Evolutionary conservation across 768 basidiomycete species (phyloP).

Genomic region (Pholiota conissans): DNA sequence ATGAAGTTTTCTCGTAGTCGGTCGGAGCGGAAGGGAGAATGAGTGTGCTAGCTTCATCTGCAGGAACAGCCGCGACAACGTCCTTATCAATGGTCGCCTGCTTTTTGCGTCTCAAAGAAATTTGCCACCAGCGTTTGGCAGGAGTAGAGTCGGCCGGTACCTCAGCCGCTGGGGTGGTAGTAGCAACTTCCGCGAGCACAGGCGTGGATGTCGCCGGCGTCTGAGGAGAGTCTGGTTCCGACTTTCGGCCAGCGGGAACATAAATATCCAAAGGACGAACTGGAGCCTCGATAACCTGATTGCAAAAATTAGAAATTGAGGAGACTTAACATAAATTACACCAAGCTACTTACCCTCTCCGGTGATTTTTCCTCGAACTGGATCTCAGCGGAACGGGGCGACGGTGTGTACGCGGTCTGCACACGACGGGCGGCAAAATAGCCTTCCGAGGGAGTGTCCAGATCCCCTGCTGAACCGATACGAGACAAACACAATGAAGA

Average conservation of each 20-base stretch:
- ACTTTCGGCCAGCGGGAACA: conserved; percentile 2
- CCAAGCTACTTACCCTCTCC: background rate
- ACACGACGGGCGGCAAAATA: background rate
- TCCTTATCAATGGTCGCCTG: conserved; percentile 12
- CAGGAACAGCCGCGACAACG: conserved; percentile 9
- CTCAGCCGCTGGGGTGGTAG: background rate
- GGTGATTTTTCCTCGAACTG: background rate
- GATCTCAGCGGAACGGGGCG: background rate
- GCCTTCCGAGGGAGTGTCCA: background rate
- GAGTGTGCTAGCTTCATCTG: conserved; percentile 20
- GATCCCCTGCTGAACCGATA: background rate
- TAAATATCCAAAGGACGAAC: conserved; percentile 8
- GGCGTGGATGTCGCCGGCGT: background rate
- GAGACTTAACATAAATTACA: background rate
- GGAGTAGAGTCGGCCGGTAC: conserved; percentile 1
- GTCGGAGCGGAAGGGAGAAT: conserved; percentile 24
- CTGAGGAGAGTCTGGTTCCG: background rate
- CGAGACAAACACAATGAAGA: background rate
- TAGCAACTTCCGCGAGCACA: background rate
- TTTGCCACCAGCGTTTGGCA: conserved; percentile 15
- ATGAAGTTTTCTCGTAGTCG: conserved; percentile 21
- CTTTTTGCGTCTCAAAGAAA: conserved; percentile 7
- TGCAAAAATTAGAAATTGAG: background rate
- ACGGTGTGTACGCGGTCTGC: background rate
- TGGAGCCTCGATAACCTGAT: background rate